Evolutionary conservation across 2,329 filamentous ascomycete species (phyloP).

Genomic region (Neurospora sp.): DNA sequence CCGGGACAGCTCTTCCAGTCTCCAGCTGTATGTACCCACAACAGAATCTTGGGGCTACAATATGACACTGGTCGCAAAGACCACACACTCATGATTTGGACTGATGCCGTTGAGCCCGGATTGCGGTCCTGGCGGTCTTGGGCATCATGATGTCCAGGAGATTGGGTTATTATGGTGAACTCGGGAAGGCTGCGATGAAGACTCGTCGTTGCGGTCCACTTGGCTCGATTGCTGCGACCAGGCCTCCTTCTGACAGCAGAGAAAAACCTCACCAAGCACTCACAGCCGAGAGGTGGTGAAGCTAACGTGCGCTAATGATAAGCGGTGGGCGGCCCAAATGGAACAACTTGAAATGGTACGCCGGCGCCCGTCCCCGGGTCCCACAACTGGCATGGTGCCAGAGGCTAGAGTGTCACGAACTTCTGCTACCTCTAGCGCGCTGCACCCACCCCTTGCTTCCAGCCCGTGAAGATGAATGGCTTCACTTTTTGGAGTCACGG

Average conservation of each 20-base stretch:
- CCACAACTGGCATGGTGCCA: conserved; percentile 12
- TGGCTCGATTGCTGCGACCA: neutral
- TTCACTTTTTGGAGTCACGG: neutral
- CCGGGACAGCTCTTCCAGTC: neutral
- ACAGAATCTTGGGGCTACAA: neutral
- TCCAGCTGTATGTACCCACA: neutral
- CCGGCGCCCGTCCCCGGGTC: conserved; percentile 12
- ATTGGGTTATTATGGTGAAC: neutral
- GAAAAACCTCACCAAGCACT: neutral
- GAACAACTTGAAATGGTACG: too few relatives aligned
- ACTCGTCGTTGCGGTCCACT: neutral
- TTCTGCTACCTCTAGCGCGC: conserved; percentile 14
- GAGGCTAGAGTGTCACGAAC: conserved; percentile 8
- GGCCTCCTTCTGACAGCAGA: neutral
- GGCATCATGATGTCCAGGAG: neutral
- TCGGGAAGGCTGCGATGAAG: neutral
- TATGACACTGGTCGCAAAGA: neutral
- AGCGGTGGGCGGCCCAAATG: conserved; percentile 5
- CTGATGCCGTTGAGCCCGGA: neutral
- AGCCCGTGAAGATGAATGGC: neutral
- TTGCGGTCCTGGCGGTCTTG: neutral
- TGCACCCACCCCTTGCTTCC: conserved; percentile 19
- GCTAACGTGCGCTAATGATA: conserved; percentile 13
- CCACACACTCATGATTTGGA: neutral
- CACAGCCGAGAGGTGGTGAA: neutral